Conservation (phyloP, 805 yeast species). For the Scheffersomyces ergatensis region DNA sequence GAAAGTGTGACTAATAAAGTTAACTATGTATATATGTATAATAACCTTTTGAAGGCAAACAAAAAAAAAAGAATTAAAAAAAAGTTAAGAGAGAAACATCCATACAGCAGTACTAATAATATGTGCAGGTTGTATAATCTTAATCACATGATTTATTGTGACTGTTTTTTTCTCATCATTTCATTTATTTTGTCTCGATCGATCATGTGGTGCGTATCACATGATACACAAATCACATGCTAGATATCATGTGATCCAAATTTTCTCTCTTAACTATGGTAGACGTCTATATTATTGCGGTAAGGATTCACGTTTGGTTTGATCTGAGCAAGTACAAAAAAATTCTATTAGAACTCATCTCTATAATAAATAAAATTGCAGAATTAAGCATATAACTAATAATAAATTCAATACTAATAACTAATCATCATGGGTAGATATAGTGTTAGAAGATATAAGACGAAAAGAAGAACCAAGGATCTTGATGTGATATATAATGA, state of each 20-base stretch:
- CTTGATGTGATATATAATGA: conserved; percentile 81
- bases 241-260: background rate
- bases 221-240: background rate
- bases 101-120: background rate
- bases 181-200: too few species aligned
- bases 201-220: too few species aligned
- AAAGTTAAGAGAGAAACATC: too few species aligned
- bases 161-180: background rate
- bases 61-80: too few species aligned
- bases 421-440: conserved; percentile 78
- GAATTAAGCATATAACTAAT: background rate
- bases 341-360: conserved; percentile 6
- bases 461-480: conserved; percentile 83
- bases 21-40: too few species aligned
- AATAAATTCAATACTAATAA: too few species aligned
- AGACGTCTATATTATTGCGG: background rate
- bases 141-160: background rate
- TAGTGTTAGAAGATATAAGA: conserved; percentile 82
- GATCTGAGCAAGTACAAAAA: background rate
- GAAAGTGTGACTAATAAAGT: too few species aligned
- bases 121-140: background rate
- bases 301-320: background rate
- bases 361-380: conserved; percentile 1
- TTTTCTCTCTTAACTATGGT: background rate
- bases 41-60: too few species aligned